Evolutionary conservation across 352 stramenopile genomes (phyloP).

Genomic region (Phytophthora constricta): DNA sequence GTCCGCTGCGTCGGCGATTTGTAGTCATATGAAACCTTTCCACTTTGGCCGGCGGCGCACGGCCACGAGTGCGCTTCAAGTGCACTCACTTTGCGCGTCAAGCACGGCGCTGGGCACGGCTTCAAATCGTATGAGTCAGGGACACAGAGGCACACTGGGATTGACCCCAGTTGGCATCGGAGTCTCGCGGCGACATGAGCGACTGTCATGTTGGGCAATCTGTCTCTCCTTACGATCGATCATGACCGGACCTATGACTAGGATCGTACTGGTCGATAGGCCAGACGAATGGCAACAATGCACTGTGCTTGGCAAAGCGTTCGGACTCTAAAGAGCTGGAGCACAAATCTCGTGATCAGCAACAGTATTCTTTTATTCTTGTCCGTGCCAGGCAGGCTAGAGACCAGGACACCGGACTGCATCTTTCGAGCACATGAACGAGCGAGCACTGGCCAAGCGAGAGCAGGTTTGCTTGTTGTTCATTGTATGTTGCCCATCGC

Average conservation of each 20-base stretch:
- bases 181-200: slow-evolving; percentile 12
- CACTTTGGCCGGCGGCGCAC: slow-evolving; percentile 2
- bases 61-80: slow-evolving; percentile 17
- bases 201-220: slow-evolving; percentile 11
- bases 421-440: too few species aligned
- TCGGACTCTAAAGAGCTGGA: too few species aligned
- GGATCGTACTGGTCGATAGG: slow-evolving; percentile 18
- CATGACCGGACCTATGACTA: slow-evolving; percentile 22
- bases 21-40: slow-evolving; percentile 17
- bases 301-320: too few species aligned
- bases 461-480: too few species aligned
- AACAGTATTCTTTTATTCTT: too few species aligned
- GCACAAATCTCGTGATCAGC: too few species aligned
- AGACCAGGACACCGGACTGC: not conserved
- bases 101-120: not conserved
- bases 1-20: slow-evolving; percentile 33
- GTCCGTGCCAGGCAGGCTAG: too few species aligned
- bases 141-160: slow-evolving; percentile 17
- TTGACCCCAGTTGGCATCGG: slow-evolving; percentile 30
- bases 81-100: slow-evolving; percentile 4
- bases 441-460: too few species aligned
- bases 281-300: not conserved
- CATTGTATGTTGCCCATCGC: not conserved
- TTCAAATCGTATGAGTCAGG: slow-evolving; percentile 37
- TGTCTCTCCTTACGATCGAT: slow-evolving; percentile 19